Evolutionary conservation across 179 eudicot genomes (phyloP).

Genomic region (Gypsophila paniculata): DNA sequence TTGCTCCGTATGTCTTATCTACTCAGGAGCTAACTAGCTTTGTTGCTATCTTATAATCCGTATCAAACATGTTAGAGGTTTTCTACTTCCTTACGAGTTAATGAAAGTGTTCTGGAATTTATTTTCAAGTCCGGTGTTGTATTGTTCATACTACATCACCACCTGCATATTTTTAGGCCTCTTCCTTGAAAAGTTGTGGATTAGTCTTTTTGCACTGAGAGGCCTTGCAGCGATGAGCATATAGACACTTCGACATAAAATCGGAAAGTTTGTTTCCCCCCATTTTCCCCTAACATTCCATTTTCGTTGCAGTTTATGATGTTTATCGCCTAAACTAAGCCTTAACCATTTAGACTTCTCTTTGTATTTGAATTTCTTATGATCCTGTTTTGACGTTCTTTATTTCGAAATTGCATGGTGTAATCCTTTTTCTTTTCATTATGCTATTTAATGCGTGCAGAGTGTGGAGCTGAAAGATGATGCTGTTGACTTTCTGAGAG

Average conservation of each 20-base stretch:
- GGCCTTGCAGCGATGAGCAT: background rate
- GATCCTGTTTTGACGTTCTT: background rate
- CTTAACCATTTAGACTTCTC: background rate
- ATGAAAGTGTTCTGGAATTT: background rate
- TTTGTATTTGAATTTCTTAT: background rate
- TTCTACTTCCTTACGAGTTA: background rate
- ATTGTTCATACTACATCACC: background rate
- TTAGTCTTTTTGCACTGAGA: too few relatives aligned
- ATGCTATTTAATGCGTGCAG: slow-evolving; percentile 34
- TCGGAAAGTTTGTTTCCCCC: background rate
- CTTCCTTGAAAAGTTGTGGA: background rate
- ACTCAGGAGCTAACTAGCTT: background rate
- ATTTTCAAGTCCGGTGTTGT: background rate
- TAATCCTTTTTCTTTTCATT: slow-evolving; percentile 6
- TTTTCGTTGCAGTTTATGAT: too few relatives aligned
- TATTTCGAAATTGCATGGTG: background rate
- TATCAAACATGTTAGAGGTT: background rate
- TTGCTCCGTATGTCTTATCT: background rate
- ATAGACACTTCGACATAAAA: background rate
- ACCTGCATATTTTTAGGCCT: background rate
- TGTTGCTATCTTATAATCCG: background rate
- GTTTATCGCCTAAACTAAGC: background rate
- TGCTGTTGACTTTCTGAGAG: slow-evolving; percentile 72
- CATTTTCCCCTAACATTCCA: background rate
- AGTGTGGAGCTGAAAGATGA: slow-evolving; percentile 83